These are phyloP conservation scores for Panellus pusillus DNA, from an alignment of 768 basidiomycete genomes.

Conservation along the genomic window DNA sequence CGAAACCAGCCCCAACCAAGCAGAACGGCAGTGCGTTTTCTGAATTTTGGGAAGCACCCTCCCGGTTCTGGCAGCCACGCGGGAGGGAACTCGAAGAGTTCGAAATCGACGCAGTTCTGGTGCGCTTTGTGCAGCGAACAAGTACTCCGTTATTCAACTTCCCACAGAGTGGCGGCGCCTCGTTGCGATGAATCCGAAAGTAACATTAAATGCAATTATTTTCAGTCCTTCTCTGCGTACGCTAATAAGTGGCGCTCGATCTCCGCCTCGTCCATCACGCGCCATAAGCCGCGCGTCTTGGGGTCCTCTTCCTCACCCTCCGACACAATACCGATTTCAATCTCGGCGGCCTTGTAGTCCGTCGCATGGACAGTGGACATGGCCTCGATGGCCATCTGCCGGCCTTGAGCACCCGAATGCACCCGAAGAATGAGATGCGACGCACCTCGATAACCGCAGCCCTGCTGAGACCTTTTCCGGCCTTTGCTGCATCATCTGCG, in stretches of 20 bases:
- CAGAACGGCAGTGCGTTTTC: slow-evolving; percentile 20
- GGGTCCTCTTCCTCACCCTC: slow-evolving; percentile 66
- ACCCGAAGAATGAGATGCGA: background rate
- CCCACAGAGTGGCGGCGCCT: slow-evolving; percentile 68
- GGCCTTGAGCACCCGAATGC: background rate
- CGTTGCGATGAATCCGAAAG: slow-evolving; percentile 34
- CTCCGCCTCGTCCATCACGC: slow-evolving; percentile 74
- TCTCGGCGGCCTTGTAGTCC: slow-evolving; percentile 93
- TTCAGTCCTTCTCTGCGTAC: slow-evolving; percentile 87
- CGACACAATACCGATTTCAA: slow-evolving; percentile 94
- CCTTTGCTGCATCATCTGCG: slow-evolving; percentile 74
- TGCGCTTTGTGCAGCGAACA: slow-evolving; percentile 31
- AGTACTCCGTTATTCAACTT: background rate
- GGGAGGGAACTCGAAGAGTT: slow-evolving; percentile 47
- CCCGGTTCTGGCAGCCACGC: slow-evolving; percentile 54
- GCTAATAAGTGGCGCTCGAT: slow-evolving; percentile 80
- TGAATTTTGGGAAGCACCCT: slow-evolving; percentile 70
- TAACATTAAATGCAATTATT: slow-evolving; percentile 16
- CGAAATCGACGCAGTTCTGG: slow-evolving; percentile 70
- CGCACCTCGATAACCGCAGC: slow-evolving; percentile 89
- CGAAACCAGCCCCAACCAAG: slow-evolving; percentile 23
- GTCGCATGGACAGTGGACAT: slow-evolving; percentile 94
- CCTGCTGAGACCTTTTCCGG: slow-evolving; percentile 70
- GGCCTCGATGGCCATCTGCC: slow-evolving; percentile 88
- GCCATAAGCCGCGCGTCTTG: slow-evolving; percentile 76